A percentile compares a stretch with the other conserved stretches of the same genome.
Evolutionary conservation across 345 rosid species (phyloP).

Genomic region (Citrus inodora): DNA sequence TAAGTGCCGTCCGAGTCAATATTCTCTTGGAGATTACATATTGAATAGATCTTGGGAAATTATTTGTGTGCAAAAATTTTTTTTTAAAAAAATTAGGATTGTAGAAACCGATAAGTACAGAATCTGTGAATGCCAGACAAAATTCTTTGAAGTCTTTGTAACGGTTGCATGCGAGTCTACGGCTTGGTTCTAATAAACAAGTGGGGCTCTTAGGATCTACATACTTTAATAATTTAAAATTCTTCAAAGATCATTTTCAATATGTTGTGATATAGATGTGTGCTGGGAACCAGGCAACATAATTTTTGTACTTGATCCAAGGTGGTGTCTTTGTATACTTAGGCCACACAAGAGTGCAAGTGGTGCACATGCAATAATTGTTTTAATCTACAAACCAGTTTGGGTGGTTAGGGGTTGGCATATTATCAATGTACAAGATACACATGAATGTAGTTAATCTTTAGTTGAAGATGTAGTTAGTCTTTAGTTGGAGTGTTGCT

Average conservation of each 20-base stretch:
- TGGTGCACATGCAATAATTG: not conserved
- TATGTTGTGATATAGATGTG: constrained; percentile 5
- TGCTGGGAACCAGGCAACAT: constrained; percentile 3
- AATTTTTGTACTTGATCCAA: not conserved
- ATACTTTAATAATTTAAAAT: not conserved
- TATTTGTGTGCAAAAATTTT: not conserved
- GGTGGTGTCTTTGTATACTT: not conserved
- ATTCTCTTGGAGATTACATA: not conserved
- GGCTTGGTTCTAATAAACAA: not conserved
- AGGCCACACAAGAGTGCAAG: constrained; percentile 1
- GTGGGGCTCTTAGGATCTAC: not conserved
- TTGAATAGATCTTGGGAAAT: not conserved
- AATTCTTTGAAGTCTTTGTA: not conserved
- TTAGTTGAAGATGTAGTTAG: not conserved
- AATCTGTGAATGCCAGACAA: not conserved
- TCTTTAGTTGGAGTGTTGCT: not conserved
- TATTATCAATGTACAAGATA: not conserved
- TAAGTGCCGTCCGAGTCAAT: not conserved
- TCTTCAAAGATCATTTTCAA: not conserved
- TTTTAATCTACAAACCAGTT: not conserved
- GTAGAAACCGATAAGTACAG: not conserved
- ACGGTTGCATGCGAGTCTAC: not conserved
- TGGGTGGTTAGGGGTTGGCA: not conserved
- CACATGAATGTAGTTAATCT: not conserved
- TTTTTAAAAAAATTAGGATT: not conserved